A percentile compares a stretch with the other conserved stretches of the same genome.
phyloP scores from a whole-genome alignment of 306 rosid species.

The Vigna radiata region DNA sequence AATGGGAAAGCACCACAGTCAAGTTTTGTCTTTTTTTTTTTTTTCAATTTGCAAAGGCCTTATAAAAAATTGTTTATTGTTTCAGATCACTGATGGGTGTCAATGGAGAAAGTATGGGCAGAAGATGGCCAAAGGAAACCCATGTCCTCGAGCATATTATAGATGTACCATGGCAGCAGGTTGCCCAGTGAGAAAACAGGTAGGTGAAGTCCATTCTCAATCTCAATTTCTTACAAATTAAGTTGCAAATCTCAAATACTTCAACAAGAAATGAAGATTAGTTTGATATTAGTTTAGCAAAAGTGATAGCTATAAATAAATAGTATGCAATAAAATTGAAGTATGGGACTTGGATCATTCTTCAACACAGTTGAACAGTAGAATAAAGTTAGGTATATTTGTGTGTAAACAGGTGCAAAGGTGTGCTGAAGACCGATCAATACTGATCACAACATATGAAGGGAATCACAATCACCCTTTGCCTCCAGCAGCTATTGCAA shows the following conservation, averaged over 20 bases:
- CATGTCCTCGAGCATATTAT: conserved; percentile 97
- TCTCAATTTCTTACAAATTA: neutral
- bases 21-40: neutral
- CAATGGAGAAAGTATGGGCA: conserved; percentile 99
- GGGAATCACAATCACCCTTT: conserved; percentile 92
- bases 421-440: conserved; percentile 82
- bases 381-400: neutral
- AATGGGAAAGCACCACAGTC: too few species aligned
- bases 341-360: conserved; percentile 11
- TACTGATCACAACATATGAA: conserved; percentile 86
- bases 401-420: conserved; percentile 73
- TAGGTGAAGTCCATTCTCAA: conserved; percentile 35
- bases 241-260: conserved; percentile 13
- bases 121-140: conserved; percentile 96
- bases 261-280: neutral
- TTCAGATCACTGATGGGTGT: conserved; percentile 89
- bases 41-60: neutral
- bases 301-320: neutral
- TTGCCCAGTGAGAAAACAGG: conserved; percentile 96
- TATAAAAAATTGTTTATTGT: neutral
- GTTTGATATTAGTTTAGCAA: conserved; percentile 2
- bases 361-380: neutral
- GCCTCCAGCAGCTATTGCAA: conserved; percentile 90
- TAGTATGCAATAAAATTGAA: conserved; percentile 1
- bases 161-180: conserved; percentile 97